phyloP scores from a whole-genome alignment of 139 green algal genomes.

The Pseudopediastrum boryanum region DNA sequence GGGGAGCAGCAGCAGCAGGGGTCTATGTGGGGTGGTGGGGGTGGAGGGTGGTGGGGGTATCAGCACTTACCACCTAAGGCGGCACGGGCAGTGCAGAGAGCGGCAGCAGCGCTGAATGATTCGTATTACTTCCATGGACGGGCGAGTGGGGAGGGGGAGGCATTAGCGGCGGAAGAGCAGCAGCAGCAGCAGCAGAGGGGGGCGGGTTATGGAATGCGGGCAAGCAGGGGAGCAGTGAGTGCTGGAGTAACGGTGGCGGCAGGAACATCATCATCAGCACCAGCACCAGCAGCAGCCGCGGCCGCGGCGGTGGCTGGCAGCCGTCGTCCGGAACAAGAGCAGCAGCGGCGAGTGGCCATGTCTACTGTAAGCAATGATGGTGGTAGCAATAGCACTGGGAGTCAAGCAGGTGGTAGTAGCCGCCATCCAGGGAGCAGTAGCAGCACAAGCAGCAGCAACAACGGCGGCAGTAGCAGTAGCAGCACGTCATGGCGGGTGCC shows the following conservation, averaged over 20 bases:
- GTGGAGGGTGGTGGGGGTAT: too few species aligned
- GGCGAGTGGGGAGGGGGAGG: neutral
- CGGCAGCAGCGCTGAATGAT: slow-evolving; percentile 20
- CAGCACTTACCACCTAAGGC: slow-evolving; percentile 26
- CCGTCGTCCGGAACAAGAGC: too few species aligned
- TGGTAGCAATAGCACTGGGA: too few species aligned
- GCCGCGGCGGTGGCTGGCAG: neutral
- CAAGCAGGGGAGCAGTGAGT: slow-evolving; percentile 17
- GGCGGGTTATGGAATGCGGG: neutral
- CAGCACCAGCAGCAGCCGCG: slow-evolving; percentile 15
- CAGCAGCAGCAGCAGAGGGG: neutral
- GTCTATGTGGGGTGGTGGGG: too few species aligned
- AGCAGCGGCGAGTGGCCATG: too few species aligned
- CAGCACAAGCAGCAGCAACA: too few species aligned
- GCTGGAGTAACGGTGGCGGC: neutral
- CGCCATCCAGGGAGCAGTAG: too few species aligned
- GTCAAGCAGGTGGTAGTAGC: too few species aligned
- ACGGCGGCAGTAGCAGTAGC: slow-evolving; percentile 21
- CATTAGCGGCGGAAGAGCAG: neutral
- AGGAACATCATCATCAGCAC: slow-evolving; percentile 25
- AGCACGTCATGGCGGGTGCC: neutral
- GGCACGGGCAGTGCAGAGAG: slow-evolving; percentile 26
- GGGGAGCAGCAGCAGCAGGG: slow-evolving; percentile 19
- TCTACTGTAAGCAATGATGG: too few species aligned
- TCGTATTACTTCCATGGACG: slow-evolving; percentile 20